Conservation (phyloP, 352 stramenopile genomes). For the Globisporangium cylindrosporum region DNA sequence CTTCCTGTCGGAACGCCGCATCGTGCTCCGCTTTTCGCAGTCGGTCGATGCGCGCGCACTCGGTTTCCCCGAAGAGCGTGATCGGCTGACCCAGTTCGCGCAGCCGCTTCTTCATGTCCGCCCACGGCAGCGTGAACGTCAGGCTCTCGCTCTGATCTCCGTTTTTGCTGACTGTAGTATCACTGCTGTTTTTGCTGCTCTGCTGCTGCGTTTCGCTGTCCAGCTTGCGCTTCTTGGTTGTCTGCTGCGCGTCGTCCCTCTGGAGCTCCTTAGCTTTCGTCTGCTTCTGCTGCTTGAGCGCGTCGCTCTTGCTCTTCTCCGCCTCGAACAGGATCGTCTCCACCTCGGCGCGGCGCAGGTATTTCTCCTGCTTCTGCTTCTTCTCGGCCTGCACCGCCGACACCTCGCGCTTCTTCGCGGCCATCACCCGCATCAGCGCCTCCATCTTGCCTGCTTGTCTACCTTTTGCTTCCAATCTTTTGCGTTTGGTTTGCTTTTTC, state of each 20-base stretch:
- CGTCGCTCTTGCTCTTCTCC: slow-evolving; percentile 22
- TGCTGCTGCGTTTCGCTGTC: slow-evolving; percentile 18
- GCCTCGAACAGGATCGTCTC: slow-evolving; percentile 48
- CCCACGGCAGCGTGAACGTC: slow-evolving; percentile 46
- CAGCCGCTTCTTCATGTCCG: slow-evolving; percentile 79
- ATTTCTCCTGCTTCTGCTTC: slow-evolving; percentile 85
- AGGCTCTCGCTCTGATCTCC: slow-evolving; percentile 14
- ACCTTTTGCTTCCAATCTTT: slow-evolving; percentile 4
- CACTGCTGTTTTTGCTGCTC: not conserved
- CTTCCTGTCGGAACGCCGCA: slow-evolving; percentile 57
- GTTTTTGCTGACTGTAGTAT: not conserved
- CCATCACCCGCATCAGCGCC: slow-evolving; percentile 67
- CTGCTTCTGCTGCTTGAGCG: slow-evolving; percentile 13
- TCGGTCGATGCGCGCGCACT: slow-evolving; percentile 55
- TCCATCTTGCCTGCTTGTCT: slow-evolving; percentile 42
- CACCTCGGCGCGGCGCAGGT: slow-evolving; percentile 70
- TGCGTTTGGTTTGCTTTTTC: not conserved
- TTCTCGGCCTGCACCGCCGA: slow-evolving; percentile 52
- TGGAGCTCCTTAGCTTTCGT: not conserved
- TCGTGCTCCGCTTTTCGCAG: slow-evolving; percentile 70
- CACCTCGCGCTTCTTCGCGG: slow-evolving; percentile 80
- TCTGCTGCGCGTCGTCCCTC: slow-evolving; percentile 2
- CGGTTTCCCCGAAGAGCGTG: slow-evolving; percentile 86
- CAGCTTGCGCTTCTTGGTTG: slow-evolving; percentile 47
- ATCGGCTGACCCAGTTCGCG: slow-evolving; percentile 79